phyloP scores from a whole-genome alignment of 768 basidiomycete genomes.

The Agaricus sinodeliciosus region DNA sequence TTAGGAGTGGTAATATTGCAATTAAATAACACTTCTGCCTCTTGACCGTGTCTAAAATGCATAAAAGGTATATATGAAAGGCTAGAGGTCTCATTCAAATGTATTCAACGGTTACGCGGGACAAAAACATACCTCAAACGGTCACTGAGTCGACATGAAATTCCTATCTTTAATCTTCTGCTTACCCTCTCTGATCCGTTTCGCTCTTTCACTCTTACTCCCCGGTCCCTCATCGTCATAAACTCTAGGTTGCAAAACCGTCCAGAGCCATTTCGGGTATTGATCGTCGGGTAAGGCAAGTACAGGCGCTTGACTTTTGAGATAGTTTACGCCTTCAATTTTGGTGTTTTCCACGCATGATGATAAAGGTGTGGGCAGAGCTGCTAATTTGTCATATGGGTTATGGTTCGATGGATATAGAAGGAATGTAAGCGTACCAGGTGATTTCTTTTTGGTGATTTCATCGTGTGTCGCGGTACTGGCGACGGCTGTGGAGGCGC shows the following conservation, averaged over 20 bases:
- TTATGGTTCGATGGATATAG: too few species aligned
- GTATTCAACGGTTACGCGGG: too few species aligned
- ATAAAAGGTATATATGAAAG: too few species aligned
- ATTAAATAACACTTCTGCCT: too few species aligned
- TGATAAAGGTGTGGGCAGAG: constrained; percentile 33
- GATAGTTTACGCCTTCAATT: constrained; percentile 73
- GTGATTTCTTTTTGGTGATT: background rate
- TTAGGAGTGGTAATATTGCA: too few species aligned
- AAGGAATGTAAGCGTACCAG: background rate
- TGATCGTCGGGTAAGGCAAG: constrained; percentile 73
- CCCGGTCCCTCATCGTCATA: constrained; percentile 69
- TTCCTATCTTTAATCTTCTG: constrained; percentile 76
- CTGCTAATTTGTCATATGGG: background rate
- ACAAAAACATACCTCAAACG: background rate
- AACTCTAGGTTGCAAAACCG: constrained; percentile 52
- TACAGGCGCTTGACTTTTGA: constrained; percentile 77
- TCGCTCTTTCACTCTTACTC: constrained; percentile 53
- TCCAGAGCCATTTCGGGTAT: constrained; percentile 91
- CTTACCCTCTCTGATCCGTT: constrained; percentile 54
- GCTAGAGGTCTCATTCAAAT: too few species aligned
- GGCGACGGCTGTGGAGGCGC: background rate
- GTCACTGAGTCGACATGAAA: constrained; percentile 77
- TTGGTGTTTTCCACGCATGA: constrained; percentile 70
- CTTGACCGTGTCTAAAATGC: too few species aligned
- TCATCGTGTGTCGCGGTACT: background rate